Base-by-base conservation (phyloP, 371 early-diverging fungal species). In the Cokeromyces recurvatus region DNA sequence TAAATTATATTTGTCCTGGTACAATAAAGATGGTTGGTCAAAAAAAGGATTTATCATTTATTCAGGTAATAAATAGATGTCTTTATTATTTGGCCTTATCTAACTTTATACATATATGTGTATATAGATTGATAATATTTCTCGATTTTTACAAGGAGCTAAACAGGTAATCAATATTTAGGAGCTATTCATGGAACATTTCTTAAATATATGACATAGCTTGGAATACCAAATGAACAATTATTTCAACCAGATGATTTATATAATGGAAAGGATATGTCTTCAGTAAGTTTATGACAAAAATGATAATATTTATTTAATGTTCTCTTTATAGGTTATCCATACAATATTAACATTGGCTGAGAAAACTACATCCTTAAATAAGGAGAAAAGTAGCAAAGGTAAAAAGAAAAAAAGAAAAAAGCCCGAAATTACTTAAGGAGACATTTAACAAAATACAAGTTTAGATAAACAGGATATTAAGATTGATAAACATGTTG, bases 161-260 rank as follows among this genome's bases (percentile, higher is more conserved):
- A 70, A 67, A 3, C 71, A 77, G 63, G 68, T 77, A 62, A 34
- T 20, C 4, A 17, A 42, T 6, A 21, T 2, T 15, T 19, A 20
- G 4, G 20, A 20, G 4, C 2, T 16, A 37, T 3, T 3, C 6
- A 19, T 19, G 20, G 20, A 3, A 5, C 6, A 37, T 15, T 37
- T 19, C 4, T 20, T 19, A 19, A 19, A 37, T 4, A 19, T 3
- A 14, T 22, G 5, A 39, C 25, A 31, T 32, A 79, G 71, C 76
- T 89, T 38, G 91, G 91, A 2, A 65, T 92, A 27, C 68, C 84
- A 25, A 78, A 85, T 41, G 64, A 81, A 17, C 89, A 92, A 52
- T 66, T 94, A 40, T 97, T 97, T 66, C 85, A 93, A 56, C 92
- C 97, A 1, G 83, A 84, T 5, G 97, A 97, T 66, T 66, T 97